Percentiles rank a stretch among this genome's conserved stretches.
These are phyloP conservation scores for Podospora anserina DNA, from an alignment of 495 filamentous ascomycete species.

Conservation along the genomic window DNA sequence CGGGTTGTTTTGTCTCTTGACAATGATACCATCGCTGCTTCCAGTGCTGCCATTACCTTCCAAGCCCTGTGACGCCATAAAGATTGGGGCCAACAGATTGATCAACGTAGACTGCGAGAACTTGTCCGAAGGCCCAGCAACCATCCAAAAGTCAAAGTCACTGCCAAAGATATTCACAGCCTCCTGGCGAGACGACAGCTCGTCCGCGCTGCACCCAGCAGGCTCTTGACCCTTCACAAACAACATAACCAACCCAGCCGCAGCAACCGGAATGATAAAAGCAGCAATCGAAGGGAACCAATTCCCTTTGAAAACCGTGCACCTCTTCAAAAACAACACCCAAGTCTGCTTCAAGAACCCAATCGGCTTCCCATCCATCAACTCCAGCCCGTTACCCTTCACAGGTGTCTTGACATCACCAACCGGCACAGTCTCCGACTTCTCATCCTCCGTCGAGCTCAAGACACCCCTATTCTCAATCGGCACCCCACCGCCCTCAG, in stretches of 20 bases:
- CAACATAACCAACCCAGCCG: constrained; percentile 69
- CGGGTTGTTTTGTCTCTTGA: constrained; percentile 15
- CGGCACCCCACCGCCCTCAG: constrained; percentile 28
- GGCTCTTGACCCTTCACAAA: constrained; percentile 59
- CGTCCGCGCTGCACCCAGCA: constrained; percentile 56
- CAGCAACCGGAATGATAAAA: constrained; percentile 69
- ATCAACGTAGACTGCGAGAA: constrained; percentile 43
- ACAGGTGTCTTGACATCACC: constrained; percentile 21
- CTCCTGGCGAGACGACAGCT: constrained; percentile 27
- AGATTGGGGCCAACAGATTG: constrained; percentile 45
- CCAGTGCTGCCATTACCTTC: constrained; percentile 21
- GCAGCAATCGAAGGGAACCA: constrained; percentile 70
- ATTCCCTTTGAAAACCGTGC: constrained; percentile 71
- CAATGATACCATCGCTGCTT: constrained; percentile 6
- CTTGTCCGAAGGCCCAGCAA: constrained; percentile 58
- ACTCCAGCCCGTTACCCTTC: constrained; percentile 44
- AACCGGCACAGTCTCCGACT: constrained; percentile 27
- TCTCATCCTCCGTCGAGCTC: constrained; percentile 20
- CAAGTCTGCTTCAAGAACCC: constrained; percentile 61
- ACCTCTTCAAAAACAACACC: constrained; percentile 73
- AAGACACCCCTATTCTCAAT: constrained; percentile 15
- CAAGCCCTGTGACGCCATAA: constrained; percentile 19
- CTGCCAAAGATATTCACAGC: constrained; percentile 35
- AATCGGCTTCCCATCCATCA: constrained; percentile 65
- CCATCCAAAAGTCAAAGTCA: constrained; percentile 44